These are phyloP conservation scores for Sugiyamaella boreocaroliniensis DNA, from an alignment of 805 yeast genomes.

Conservation along the genomic window DNA sequence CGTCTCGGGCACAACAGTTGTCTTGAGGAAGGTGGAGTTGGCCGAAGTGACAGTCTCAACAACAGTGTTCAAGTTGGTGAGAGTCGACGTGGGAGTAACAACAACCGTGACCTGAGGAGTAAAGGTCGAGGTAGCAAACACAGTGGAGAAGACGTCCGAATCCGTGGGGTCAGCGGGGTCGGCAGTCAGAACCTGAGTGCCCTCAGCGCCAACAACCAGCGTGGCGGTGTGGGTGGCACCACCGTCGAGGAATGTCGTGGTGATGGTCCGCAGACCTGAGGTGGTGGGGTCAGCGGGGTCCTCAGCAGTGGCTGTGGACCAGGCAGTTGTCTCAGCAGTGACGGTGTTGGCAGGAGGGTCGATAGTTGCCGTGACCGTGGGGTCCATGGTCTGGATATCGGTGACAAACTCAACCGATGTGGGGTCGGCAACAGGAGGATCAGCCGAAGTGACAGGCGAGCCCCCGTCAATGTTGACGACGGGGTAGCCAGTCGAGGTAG, in stretches of 20 bases:
- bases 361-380: conserved; percentile 1
- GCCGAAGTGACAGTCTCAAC: conserved; percentile 13
- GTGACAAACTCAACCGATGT: conserved; percentile 1
- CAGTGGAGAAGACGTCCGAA: no score
- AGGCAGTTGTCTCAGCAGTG: neutral
- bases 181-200: conserved; percentile 3
- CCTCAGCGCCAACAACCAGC: conserved; percentile 4
- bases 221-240: conserved; percentile 3
- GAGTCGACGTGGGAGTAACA: conserved; percentile 3
- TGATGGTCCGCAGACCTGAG: conserved; percentile 1
- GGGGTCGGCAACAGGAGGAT: no score
- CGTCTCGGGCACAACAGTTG: conserved; percentile 6
- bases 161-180: conserved; percentile 3
- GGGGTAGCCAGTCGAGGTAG: conserved; percentile 17
- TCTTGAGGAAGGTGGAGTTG: conserved; percentile 1
- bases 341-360: conserved; percentile 4
- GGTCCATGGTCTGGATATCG: conserved; percentile 6
- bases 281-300: no score
- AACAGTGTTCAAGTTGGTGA: conserved; percentile 7
- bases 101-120: no score
- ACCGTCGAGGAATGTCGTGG: conserved; percentile 4
- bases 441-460: conserved; percentile 4
- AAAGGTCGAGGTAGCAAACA: conserved; percentile 1
- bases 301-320: no score
- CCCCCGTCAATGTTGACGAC: conserved; percentile 23